Percentiles rank a stretch among this genome's conserved stretches.
phyloP scores from a whole-genome alignment of 2,329 filamentous ascomycete genomes.

The Macrophomina tecta region DNA sequence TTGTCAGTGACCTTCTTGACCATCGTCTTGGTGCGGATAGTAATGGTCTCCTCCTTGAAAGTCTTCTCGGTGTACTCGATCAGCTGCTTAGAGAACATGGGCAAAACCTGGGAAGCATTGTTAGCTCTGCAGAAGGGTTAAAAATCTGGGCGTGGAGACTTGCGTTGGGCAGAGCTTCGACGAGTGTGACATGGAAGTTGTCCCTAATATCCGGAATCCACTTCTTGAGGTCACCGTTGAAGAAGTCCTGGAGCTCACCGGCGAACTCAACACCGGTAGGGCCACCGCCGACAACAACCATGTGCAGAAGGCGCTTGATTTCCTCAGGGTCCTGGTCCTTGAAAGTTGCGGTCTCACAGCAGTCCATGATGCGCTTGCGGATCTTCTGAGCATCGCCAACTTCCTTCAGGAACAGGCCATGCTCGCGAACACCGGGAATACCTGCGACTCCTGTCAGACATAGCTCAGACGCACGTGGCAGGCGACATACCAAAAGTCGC shows the following conservation, averaged over 20 bases:
- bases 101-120: constrained; percentile 64
- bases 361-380: constrained; percentile 99
- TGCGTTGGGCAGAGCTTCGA: constrained; percentile 93
- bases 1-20: constrained; percentile 96
- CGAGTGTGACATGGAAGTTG: constrained; percentile 95
- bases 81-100: constrained; percentile 98
- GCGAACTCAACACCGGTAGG: constrained; percentile 98
- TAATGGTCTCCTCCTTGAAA: constrained; percentile 98
- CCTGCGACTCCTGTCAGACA: constrained; percentile 46
- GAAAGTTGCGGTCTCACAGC: constrained; percentile 97
- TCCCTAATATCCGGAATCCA: constrained; percentile 94
- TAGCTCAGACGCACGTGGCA: not conserved
- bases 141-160: not conserved
- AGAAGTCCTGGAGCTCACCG: constrained; percentile 98
- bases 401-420: constrained; percentile 99
- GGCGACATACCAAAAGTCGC: constrained; percentile 80
- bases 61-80: constrained; percentile 99
- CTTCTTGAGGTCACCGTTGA: constrained; percentile 97
- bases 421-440: constrained; percentile 91
- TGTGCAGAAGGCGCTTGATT: constrained; percentile 92
- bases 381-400: constrained; percentile 95
- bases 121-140: not conserved
- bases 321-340: constrained; percentile 92
- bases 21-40: constrained; percentile 98
- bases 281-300: constrained; percentile 86